phyloP scores from a whole-genome alignment of 2,329 filamentous ascomycete species.

The Amauroascus niger region DNA sequence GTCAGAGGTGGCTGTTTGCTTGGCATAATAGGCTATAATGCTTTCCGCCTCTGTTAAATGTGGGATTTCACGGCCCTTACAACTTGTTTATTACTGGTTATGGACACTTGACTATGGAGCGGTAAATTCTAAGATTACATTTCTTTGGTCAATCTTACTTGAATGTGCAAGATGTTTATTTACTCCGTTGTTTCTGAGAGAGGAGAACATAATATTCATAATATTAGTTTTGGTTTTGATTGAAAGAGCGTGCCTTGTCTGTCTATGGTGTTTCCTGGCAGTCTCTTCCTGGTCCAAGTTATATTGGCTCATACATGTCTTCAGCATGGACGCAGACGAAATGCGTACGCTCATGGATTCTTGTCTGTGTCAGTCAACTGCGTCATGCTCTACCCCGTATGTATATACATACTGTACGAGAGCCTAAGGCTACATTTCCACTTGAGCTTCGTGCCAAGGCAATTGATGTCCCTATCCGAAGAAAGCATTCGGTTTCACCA shows the following conservation, averaged over 20 bases:
- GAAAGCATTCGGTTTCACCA: not conserved
- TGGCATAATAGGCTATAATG: not conserved
- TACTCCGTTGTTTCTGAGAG: not conserved
- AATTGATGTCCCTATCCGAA: not conserved
- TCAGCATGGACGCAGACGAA: not conserved
- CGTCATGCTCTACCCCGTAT: not conserved
- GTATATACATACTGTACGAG: no score
- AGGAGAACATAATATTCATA: not conserved
- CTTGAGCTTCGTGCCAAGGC: not conserved
- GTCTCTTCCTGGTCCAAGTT: not conserved
- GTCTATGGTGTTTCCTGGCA: not conserved
- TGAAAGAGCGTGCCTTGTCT: not conserved
- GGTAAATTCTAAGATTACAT: not conserved
- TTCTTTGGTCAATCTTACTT: not conserved
- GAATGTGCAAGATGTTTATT: not conserved
- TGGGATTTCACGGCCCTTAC: not conserved
- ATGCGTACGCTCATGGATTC: not conserved
- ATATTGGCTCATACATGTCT: not conserved
- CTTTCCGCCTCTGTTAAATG: not conserved
- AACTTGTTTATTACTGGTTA: not conserved
- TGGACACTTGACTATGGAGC: not conserved
- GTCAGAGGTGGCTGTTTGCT: not conserved
- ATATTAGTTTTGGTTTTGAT: not conserved
- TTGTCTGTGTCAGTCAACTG: not conserved
- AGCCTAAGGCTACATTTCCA: not conserved